Conservation (phyloP, 108 stramenopile species). For the Mayamaea pseudoterrestris region DNA sequence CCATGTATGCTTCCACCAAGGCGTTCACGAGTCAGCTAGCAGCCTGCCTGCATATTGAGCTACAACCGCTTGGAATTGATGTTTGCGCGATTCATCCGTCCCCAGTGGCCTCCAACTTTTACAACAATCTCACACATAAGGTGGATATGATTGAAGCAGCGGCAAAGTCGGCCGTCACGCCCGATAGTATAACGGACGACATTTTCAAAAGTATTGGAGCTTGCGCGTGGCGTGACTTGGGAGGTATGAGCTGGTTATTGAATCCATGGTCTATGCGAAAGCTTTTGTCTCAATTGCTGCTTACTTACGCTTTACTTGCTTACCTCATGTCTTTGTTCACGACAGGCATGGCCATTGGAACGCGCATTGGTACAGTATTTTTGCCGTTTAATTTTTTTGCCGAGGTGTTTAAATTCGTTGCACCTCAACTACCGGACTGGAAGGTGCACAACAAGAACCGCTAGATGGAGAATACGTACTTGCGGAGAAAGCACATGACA, state of each 20-base stretch:
- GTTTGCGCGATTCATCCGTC: conserved; percentile 95
- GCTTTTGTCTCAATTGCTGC: conserved; percentile 1
- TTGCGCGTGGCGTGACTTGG: conserved; percentile 78
- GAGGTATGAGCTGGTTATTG: conserved; percentile 34
- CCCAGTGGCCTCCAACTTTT: conserved; percentile 95
- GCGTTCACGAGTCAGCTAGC: conserved; percentile 94
- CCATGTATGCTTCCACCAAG: conserved; percentile 98
- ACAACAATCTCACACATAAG: conserved; percentile 85
- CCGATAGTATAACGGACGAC: conserved; percentile 67
- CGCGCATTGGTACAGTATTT: conserved; percentile 84
- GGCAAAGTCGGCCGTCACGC: conserved; percentile 82
- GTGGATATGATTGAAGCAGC: conserved; percentile 85
- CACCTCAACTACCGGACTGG: conserved; percentile 85
- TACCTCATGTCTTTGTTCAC: background rate
- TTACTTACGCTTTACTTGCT: background rate
- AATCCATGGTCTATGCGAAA: too few species aligned
- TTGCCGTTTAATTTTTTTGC: conserved; percentile 90
- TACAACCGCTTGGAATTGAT: conserved; percentile 87
- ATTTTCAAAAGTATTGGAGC: conserved; percentile 90
- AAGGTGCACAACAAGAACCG: conserved; percentile 67
- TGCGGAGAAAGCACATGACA: too few species aligned
- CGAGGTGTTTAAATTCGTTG: conserved; percentile 69
- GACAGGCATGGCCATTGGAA: conserved; percentile 60
- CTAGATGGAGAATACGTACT: conserved; percentile 7
- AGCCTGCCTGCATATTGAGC: conserved; percentile 74